Base-by-base conservation (phyloP, 2,329 filamentous ascomycete genomes). In the Seiridium unicorne region DNA sequence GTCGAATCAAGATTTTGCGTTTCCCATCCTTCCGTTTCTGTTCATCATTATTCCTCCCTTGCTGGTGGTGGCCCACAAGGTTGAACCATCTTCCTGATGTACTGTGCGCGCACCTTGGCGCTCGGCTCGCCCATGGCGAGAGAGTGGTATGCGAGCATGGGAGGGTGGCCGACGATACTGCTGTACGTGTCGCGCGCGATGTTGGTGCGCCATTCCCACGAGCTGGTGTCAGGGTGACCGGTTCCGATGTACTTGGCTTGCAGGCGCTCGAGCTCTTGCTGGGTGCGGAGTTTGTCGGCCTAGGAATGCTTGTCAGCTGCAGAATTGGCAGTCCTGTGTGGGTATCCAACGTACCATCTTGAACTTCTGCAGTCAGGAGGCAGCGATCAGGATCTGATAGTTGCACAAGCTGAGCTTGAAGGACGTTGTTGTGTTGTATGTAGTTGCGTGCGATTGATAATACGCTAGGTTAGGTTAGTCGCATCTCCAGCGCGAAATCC, bases 201-300 rank as follows among this genome's bases (percentile, higher is more conserved):
- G 79, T 98, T 99, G 62, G 91, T 93, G 55, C 90, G 90, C 93
- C 93, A 99, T 79, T 99, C 95, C 88, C 95, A 95, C 76, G 92
- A 96, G 34, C 93, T 96, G 11, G 94, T 98, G 79, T 99, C 95
- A 48, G 94, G 92, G 76, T 97, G 93, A 32, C 95, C 95, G 3
- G 95, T 98, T 68, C 95, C 95, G 70, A 99, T 84, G 81, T 95
- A 97, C 71, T 96, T 96, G 71, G 93, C 89, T 78, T 99, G 95
- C 18, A 98, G 90, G 65, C 93, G 89, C 78, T 99, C 95, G 73
- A 99, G 93, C 76, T 99, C 95, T 78, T 99, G 95, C 69, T 97
- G 92, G 8, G 92, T 95, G 73, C 95, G 93, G 66, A 99, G 90
- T 80, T 99, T 99, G 81, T 99, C 95, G 77, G 95, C 95, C 95